Conservation (phyloP, 768 basidiomycete species). For the Podaxis pistillaris region DNA sequence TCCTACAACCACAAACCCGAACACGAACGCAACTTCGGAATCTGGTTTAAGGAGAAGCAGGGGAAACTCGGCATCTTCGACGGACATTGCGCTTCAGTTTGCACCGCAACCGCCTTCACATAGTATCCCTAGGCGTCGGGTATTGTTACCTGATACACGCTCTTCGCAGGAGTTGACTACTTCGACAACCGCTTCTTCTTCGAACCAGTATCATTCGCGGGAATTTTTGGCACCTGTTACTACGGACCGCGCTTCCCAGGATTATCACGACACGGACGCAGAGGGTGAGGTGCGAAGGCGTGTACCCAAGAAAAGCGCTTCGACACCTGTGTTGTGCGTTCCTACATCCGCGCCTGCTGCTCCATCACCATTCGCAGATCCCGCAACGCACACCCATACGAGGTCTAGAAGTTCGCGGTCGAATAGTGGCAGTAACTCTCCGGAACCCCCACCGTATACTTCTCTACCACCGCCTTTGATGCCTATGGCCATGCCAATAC, state of each 20-base stretch:
- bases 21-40: not conserved
- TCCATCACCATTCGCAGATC: not conserved
- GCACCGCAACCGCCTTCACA: not conserved
- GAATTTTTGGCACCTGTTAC: not conserved
- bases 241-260: not conserved
- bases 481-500: not conserved
- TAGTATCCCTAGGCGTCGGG: not conserved
- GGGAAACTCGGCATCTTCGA: not conserved
- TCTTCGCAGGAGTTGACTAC: not conserved
- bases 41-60: not conserved
- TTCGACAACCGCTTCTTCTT: not conserved
- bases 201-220: not conserved
- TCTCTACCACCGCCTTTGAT: slow-evolving; percentile 7
- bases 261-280: not conserved
- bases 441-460: slow-evolving; percentile 8
- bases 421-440: not conserved
- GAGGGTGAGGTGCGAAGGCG: not conserved
- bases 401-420: not conserved
- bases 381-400: not conserved
- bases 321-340: not conserved
- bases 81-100: not conserved
- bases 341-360: not conserved
- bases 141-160: not conserved
- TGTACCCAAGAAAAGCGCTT: slow-evolving; percentile 4
- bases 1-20: not conserved